phyloP scores from a whole-genome alignment of 148 eudicot genomes.

The Heliosperma pusillum region DNA sequence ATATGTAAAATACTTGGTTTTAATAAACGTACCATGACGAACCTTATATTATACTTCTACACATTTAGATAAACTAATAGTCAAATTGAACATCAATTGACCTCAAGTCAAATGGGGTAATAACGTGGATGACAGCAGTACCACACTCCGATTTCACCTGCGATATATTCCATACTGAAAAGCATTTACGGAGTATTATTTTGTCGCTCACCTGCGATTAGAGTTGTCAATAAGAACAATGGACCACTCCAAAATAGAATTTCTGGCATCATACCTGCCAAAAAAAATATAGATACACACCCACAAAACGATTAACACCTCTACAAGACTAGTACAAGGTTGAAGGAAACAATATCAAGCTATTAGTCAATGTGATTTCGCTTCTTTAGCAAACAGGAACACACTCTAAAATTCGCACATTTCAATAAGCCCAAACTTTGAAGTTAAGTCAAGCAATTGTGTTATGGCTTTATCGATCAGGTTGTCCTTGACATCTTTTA shows the following conservation, averaged over 20 bases:
- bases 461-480: not conserved
- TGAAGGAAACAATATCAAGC: not conserved
- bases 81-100: not conserved
- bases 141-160: not conserved
- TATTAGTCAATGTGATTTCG: not conserved
- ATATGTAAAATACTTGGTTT: not conserved
- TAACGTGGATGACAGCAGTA: not conserved
- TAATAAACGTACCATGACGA: not conserved
- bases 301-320: not conserved
- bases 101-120: not conserved
- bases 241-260: slow-evolving; percentile 90
- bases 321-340: not conserved
- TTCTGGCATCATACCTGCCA: slow-evolving; percentile 82
- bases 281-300: slow-evolving; percentile 5
- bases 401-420: not conserved
- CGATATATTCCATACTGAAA: not conserved
- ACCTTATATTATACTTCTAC: not conserved
- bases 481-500: not conserved
- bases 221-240: slow-evolving; percentile 81
- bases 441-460: not conserved
- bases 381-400: not conserved
- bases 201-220: slow-evolving; percentile 66
- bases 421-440: not conserved
- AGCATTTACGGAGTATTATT: not conserved
- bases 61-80: not conserved